These are phyloP conservation scores for Noccaea bulbosa DNA, from an alignment of 345 rosid species.

Conservation along the genomic window DNA sequence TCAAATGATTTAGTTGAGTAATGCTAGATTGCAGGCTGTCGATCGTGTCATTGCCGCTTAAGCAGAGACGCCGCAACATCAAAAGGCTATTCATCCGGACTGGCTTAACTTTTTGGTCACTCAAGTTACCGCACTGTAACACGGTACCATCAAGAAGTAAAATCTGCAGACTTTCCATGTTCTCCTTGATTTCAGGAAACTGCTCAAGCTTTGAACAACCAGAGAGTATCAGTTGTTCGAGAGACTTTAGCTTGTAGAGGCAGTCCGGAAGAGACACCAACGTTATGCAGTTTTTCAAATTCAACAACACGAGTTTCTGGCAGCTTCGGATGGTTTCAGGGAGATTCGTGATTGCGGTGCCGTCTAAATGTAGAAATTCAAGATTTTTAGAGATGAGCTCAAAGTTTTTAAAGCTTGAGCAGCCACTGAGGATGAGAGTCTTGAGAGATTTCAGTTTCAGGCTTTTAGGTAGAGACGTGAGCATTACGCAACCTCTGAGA, in stretches of 20 bases:
- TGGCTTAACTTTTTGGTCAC: background rate
- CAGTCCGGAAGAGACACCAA: background rate
- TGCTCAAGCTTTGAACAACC: slow-evolving; percentile 3
- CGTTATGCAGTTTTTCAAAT: slow-evolving; percentile 21
- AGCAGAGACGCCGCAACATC: slow-evolving; percentile 10
- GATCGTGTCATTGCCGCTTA: slow-evolving; percentile 14
- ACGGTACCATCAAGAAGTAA: slow-evolving; percentile 28
- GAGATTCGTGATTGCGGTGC: slow-evolving; percentile 22
- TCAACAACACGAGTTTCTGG: background rate
- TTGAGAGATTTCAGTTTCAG: background rate
- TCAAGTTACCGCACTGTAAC: background rate
- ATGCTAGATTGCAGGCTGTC: background rate
- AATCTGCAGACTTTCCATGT: slow-evolving; percentile 12
- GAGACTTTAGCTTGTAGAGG: slow-evolving; percentile 11
- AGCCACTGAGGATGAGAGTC: slow-evolving; percentile 32
- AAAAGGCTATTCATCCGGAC: background rate
- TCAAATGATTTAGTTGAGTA: slow-evolving; percentile 10
- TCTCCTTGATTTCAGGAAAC: background rate
- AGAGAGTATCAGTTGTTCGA: slow-evolving; percentile 30
- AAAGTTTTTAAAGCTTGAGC: slow-evolving; percentile 25
- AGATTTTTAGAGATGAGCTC: slow-evolving; percentile 16
- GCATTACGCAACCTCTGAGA: slow-evolving; percentile 31
- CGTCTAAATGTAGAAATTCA: slow-evolving; percentile 16
- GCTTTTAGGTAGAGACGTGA: background rate
- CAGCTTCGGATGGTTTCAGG: background rate